Evolutionary conservation across 2,329 filamentous ascomycete genomes (phyloP).

Genomic region (Fonsecaea multimorphosa): DNA sequence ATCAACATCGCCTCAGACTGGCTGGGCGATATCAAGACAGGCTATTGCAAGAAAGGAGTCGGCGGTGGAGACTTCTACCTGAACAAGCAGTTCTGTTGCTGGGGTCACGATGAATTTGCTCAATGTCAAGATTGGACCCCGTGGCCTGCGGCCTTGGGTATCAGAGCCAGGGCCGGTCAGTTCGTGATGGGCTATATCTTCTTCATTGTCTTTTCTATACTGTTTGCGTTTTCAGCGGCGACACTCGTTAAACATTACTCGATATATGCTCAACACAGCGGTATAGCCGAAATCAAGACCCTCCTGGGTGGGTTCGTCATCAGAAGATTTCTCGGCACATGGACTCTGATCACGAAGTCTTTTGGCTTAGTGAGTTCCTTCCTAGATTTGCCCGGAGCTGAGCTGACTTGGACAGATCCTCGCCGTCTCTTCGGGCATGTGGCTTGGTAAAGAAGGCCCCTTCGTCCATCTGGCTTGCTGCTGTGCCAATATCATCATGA

Average conservation of each 20-base stretch:
- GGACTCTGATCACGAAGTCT: slow-evolving; percentile 90
- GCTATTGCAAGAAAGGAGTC: slow-evolving; percentile 77
- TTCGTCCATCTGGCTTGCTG: slow-evolving; percentile 96
- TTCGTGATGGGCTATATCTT: slow-evolving; percentile 89
- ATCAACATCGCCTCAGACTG: slow-evolving; percentile 93
- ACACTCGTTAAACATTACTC: slow-evolving; percentile 83
- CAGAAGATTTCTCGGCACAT: slow-evolving; percentile 79
- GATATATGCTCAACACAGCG: slow-evolving; percentile 88
- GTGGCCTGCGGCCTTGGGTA: slow-evolving; percentile 78
- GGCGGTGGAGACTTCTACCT: slow-evolving; percentile 90
- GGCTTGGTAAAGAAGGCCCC: slow-evolving; percentile 95
- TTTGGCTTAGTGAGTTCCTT: slow-evolving; percentile 72
- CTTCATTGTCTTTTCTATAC: slow-evolving; percentile 78
- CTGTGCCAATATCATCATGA: slow-evolving; percentile 92
- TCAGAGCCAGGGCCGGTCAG: slow-evolving; percentile 68
- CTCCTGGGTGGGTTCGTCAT: slow-evolving; percentile 94
- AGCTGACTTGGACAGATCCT: slow-evolving; percentile 67
- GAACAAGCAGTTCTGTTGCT: slow-evolving; percentile 90
- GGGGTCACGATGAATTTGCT: slow-evolving; percentile 80
- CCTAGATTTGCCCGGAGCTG: slow-evolving; percentile 25
- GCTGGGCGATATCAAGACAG: slow-evolving; percentile 89
- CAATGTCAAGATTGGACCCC: slow-evolving; percentile 86
- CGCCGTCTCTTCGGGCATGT: slow-evolving; percentile 90
- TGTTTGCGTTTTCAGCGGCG: slow-evolving; percentile 79
- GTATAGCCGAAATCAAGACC: slow-evolving; percentile 98